These are phyloP conservation scores for Zalaria obscura DNA, from an alignment of 2,329 filamentous ascomycete species.

Conservation along the genomic window DNA sequence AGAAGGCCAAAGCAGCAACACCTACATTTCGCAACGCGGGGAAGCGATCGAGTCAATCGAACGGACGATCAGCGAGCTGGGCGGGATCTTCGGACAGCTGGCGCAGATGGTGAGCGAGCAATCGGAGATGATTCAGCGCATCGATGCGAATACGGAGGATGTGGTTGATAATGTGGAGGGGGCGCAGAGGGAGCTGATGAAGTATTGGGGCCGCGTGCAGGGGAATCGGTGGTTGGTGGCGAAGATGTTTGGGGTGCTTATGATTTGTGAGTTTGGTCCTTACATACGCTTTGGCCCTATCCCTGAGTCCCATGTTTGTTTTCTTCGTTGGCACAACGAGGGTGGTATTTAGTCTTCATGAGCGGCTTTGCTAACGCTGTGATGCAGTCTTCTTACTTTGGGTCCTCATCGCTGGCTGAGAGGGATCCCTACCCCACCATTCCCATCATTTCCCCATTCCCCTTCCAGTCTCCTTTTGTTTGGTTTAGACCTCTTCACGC, in stretches of 20 bases:
- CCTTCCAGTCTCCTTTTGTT: no score
- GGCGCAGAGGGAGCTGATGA: slow-evolving; percentile 84
- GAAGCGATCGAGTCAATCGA: slow-evolving; percentile 97
- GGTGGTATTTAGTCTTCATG: no score
- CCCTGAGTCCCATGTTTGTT: no score
- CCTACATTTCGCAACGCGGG: slow-evolving; percentile 84
- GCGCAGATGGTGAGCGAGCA: slow-evolving; percentile 96
- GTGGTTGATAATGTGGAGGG: slow-evolving; percentile 98
- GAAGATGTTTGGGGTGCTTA: slow-evolving; percentile 71
- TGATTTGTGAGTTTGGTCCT: slow-evolving; percentile 54
- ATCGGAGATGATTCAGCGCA: slow-evolving; percentile 92
- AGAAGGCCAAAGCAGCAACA: no score
- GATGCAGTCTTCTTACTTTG: slow-evolving; percentile 18
- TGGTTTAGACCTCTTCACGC: neutral
- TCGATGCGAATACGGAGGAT: slow-evolving; percentile 94
- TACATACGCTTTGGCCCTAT: neutral
- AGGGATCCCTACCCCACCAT: neutral
- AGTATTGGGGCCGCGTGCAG: slow-evolving; percentile 90
- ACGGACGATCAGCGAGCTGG: slow-evolving; percentile 83
- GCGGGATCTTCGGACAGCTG: slow-evolving; percentile 83
- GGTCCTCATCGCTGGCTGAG: slow-evolving; percentile 18
- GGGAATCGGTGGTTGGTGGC: slow-evolving; percentile 93
- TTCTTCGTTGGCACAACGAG: neutral
- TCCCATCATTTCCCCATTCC: no score
- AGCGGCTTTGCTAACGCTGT: slow-evolving; percentile 2